Evolutionary conservation across 352 stramenopile species (phyloP), one percentile per base, ranked within the genome.

Genomic region (Pythium apleroticum): DNA sequence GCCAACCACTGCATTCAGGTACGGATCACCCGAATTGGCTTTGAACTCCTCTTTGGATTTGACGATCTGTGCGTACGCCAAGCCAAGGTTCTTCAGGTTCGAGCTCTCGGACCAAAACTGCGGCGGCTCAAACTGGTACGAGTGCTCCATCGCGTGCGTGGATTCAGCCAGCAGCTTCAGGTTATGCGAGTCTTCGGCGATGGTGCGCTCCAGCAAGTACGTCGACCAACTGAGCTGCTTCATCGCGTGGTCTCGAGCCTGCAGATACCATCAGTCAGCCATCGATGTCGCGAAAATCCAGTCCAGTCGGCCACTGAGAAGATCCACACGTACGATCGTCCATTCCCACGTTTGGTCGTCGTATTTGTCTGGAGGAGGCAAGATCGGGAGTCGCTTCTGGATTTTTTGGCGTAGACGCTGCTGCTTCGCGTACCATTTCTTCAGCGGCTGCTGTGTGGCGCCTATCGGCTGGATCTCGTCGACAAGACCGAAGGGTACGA

Each of bases 61-160:
- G 41, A 98, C 84, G 19, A 98, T 96, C 71, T 98, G 88, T 37
- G 97, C 89, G 57, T 98, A 98, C 24, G 86, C 93, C 2, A 98
- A 71, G 22, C 94, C 96, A 14, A 97, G 68, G 71, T 98, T 98
- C 77, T 98, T 98, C 22, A 96, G 73, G 45, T 88, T 86, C 2
- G 75, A 76, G 6, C 73, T 78, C 4, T 76, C 60, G 19, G 59
- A 81, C 68, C 85, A 88, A 45, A 94, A 91, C 30, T 86, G 72
- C 5, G n/a, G 50, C 12, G 80, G 77, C 56, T 90, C 78, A 52
- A 94, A 83, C 63, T 93, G 84, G 54, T 81, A 79, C 22, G 72
- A 87, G 15, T 68, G 68, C 57, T 86, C 79, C 76, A 87, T 82
- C 1, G 89, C 93, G 45, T 86, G 84, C 15, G 87, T 83, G 6